Evolutionary conservation across 306 rosid species (phyloP).

Genomic region (Glycine soja): DNA sequence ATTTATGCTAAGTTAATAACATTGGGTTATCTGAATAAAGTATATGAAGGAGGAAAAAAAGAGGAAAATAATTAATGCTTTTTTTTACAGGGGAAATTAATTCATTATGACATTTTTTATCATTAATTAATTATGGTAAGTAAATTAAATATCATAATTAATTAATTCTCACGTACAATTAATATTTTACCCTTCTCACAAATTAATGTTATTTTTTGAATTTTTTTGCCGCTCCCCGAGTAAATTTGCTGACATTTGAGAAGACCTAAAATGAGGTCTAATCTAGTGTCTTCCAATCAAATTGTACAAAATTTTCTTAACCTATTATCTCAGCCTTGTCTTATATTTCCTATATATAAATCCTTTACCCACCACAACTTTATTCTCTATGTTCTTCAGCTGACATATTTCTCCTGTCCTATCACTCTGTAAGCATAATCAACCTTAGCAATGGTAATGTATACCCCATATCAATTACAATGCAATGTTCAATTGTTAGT

Average conservation of each 20-base stretch:
- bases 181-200: not conserved
- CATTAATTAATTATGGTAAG: not conserved
- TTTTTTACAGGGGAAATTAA: not conserved
- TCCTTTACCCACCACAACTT: not conserved
- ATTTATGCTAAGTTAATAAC: not conserved
- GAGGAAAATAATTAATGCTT: not conserved
- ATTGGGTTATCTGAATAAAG: not conserved
- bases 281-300: too few relatives aligned
- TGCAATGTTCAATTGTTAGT: not conserved
- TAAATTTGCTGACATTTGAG: too few relatives aligned
- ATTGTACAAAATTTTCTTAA: too few relatives aligned
- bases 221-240: too few relatives aligned
- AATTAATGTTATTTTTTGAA: too few relatives aligned
- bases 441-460: slow-evolving; percentile 46
- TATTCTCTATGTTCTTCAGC: not conserved
- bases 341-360: not conserved
- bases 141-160: not conserved
- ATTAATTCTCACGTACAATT: not conserved
- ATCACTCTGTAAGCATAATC: not conserved
- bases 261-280: too few relatives aligned
- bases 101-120: not conserved
- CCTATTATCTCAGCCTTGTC: too few relatives aligned
- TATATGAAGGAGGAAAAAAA: not conserved
- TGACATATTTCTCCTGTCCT: not conserved
- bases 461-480: not conserved